A percentile compares a stretch with the other conserved stretches of the same genome.
Evolutionary conservation across 352 stramenopile species (phyloP).

Genomic region (Chloridella minuta): DNA sequence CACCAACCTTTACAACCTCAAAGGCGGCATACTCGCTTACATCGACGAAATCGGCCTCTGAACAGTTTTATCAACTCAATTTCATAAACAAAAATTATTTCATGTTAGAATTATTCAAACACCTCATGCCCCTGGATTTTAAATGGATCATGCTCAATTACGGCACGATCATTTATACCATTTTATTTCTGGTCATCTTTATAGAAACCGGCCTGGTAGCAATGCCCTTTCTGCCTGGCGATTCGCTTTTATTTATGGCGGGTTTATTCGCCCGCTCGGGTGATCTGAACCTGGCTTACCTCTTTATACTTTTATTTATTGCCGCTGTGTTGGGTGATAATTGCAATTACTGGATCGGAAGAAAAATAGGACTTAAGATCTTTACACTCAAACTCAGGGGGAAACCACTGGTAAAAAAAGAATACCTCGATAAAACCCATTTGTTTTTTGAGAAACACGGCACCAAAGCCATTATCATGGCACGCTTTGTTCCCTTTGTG

Average conservation of each 20-base stretch:
- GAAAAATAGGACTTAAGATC: background rate
- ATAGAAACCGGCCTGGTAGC: background rate
- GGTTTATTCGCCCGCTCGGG: background rate
- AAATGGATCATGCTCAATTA: too few species aligned
- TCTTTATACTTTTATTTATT: background rate
- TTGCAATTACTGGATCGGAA: background rate
- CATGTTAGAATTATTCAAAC: too few species aligned
- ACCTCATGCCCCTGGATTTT: too few species aligned
- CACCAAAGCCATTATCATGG: background rate
- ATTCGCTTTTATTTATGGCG: background rate
- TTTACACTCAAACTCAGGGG: background rate
- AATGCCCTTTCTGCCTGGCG: background rate
- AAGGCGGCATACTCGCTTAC: too few species aligned
- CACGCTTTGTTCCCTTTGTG: background rate
- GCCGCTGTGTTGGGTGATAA: background rate
- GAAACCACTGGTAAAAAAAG: background rate
- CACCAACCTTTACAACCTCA: too few species aligned
- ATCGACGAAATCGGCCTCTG: too few species aligned
- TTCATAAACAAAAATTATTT: too few species aligned
- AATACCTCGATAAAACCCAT: background rate
- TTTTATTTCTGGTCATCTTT: background rate
- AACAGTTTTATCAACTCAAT: too few species aligned
- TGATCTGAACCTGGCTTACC: background rate
- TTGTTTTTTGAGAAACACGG: background rate
- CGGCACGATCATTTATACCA: background rate